Evolutionary conservation across 1,284 basidiomycete genomes (phyloP), one percentile per base, ranked within the genome.

Genomic region (Rugosomyces carneus): DNA sequence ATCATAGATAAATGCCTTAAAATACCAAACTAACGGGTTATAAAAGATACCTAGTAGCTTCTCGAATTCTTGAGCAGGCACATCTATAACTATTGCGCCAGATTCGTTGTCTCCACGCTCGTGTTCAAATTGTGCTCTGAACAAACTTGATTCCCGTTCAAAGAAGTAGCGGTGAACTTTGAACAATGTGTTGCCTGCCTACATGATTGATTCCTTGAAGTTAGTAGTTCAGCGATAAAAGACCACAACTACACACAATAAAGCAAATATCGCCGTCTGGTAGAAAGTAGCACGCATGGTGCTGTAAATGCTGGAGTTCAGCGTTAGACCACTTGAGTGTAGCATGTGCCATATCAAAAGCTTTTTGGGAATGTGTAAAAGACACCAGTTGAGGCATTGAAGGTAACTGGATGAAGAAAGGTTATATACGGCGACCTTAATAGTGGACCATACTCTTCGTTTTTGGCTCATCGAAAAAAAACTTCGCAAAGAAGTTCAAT

Each of bases 31-130:
- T 53, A 53, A 83, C 80, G 78, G 73, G 49, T 83, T 82, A 53
- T 82, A 82, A 51, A 82, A 81, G 0, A 82, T 71, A 71, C 78
- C 80, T 2, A 81, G 65, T 34, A 84, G 71, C 1, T 67, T 65
- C 13, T 71, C 69, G 46, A 83, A 79, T 18, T 45, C 45, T 16
- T 23, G n/a, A 0, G 43, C 51, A 2, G 48, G 13, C 13, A 48
- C 47, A 13, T 56, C 46, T 15, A 54, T 35, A 13, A 49, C 24
- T 20, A 50, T 48, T 21, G 45, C 49, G 3, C 42, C 51, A 16
- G 45, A 50, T 11, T 53, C 57, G 42, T 51, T 45, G 34, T 44
- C 26, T 34, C 76, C 76, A 38, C 64, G 58, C 8, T 54, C 54
- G 3, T 58, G 46, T 23, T 53, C 40, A 24, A 77, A 50, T 49